Base-by-base conservation (phyloP, 768 basidiomycete species). In the Chlorophyllum brunneum region DNA sequence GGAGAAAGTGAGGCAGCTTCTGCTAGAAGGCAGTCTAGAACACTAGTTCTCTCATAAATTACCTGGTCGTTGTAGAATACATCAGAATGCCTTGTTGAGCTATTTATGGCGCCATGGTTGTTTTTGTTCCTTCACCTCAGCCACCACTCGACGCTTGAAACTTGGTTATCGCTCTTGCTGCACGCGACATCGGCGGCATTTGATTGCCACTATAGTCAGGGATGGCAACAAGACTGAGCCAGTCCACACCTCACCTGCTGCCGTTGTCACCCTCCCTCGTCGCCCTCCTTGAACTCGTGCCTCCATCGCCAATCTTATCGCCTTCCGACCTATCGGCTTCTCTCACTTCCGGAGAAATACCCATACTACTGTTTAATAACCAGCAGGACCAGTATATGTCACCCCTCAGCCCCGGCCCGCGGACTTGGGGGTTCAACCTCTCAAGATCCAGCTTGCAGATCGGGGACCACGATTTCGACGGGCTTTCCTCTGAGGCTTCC, bases 261-360 rank as follows among this genome's bases (percentile, higher is more conserved):
- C 68, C 69, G 9, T 73, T 75, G n/a, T 70, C 71, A 3, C 74
- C 75, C 26, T 70, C 66, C 18, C 64, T 79, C 48, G 60, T 70
- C 42, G 64, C 67, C 29, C 61, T 78, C 34, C 67, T 66, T 15
- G 61, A 67, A 44, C 56, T 79, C 30, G 54, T 61, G 11, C 78
- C 73, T 23, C 74, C 76, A 10, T 80, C 79, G 10, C 79, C 79
- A 9, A 65, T 76, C 42, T 58, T 79, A 51, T 71, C 59, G 20
- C 65, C 76, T n/a, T 65, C 66, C 39, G 61, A 66, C 22, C 54
- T 77, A 41, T 54, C 64, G 23, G 61, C 66, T 51, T 64, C 69
- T 4, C 66, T 63, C 56, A 74, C 74, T 24, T 78, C 75, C 29
- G 76, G 72, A 27, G 71, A 77, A 44, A 81, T 83, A 50, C 80